Evolutionary conservation across 164 flowering plant genomes (phyloP).

Genomic region (Dillenia suffruticosa): DNA sequence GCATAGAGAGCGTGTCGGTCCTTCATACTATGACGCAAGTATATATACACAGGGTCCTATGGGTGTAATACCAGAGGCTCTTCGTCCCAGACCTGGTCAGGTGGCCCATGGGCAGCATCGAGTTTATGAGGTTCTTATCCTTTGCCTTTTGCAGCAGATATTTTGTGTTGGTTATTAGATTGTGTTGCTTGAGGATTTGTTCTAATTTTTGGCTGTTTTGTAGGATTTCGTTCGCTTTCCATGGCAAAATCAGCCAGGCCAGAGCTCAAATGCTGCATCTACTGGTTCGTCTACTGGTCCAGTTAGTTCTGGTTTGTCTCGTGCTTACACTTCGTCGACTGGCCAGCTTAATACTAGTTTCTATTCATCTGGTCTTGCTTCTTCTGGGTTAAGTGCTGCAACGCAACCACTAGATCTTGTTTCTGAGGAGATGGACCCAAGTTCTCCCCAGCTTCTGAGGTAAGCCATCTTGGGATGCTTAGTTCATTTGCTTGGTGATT

Average conservation of each 20-base stretch:
- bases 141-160: not conserved
- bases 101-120: conserved; percentile 83
- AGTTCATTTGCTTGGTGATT: not conserved
- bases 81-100: conserved; percentile 91
- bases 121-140: conserved; percentile 76
- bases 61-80: conserved; percentile 77
- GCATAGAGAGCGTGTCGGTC: conserved; percentile 68
- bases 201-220: conserved; percentile 2
- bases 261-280: conserved; percentile 47
- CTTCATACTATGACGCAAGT: conserved; percentile 67
- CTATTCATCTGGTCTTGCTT: conserved; percentile 48
- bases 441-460: conserved; percentile 55
- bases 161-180: not conserved
- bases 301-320: conserved; percentile 34
- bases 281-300: conserved; percentile 47
- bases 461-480: conserved; percentile 8
- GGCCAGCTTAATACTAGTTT: conserved; percentile 45
- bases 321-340: conserved; percentile 41
- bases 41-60: conserved; percentile 65
- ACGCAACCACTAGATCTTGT: conserved; percentile 54
- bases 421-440: conserved; percentile 55
- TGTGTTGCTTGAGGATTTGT: not conserved
- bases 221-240: conserved; percentile 95
- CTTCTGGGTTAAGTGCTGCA: conserved; percentile 37
- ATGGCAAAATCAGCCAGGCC: conserved; percentile 84